These are phyloP conservation scores for Sclerospora graminicola DNA, from an alignment of 352 stramenopile species.

Conservation along the genomic window DNA sequence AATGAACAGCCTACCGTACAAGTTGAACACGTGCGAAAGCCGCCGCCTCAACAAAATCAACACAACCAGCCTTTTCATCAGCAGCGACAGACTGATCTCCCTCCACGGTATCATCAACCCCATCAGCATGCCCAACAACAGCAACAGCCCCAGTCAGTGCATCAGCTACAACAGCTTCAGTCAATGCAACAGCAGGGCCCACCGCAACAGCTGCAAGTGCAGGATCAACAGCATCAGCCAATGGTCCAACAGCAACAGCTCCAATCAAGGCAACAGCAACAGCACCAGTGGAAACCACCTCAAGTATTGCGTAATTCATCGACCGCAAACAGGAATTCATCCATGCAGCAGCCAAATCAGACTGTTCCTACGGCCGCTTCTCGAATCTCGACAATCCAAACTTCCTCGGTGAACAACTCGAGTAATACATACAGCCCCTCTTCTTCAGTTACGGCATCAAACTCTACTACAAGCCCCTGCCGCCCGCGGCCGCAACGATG, in stretches of 20 bases:
- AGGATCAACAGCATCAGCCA: constrained; percentile 4
- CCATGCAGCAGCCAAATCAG: constrained; percentile 9
- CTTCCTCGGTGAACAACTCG: constrained; percentile 12
- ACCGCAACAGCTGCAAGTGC: constrained; percentile 1
- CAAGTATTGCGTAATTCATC: constrained; percentile 13
- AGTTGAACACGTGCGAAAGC: not conserved
- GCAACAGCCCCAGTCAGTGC: constrained; percentile 1
- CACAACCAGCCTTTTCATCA: not conserved
- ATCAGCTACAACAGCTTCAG: constrained; percentile 1
- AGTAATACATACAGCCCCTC: constrained; percentile 1
- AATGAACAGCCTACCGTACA: constrained; percentile 2
- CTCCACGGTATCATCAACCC: constrained; percentile 4
- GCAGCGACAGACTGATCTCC: constrained; percentile 1
- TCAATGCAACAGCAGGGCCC: constrained; percentile 5
- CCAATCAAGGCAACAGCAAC: constrained; percentile 6
- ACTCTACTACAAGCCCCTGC: constrained; percentile 12
- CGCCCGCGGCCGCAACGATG: constrained; percentile 16
- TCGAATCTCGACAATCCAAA: constrained; percentile 26
- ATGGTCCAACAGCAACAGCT: constrained; percentile 3
- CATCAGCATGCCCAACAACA: constrained; percentile 4
- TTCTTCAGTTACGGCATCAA: not conserved
- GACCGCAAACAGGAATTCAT: constrained; percentile 5
- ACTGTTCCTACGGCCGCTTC: constrained; percentile 7
- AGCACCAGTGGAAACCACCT: constrained; percentile 23
- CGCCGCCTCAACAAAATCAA: not conserved